Evolutionary conservation across 495 filamentous ascomycete species (phyloP).

Genomic region (Parmelia sp.): DNA sequence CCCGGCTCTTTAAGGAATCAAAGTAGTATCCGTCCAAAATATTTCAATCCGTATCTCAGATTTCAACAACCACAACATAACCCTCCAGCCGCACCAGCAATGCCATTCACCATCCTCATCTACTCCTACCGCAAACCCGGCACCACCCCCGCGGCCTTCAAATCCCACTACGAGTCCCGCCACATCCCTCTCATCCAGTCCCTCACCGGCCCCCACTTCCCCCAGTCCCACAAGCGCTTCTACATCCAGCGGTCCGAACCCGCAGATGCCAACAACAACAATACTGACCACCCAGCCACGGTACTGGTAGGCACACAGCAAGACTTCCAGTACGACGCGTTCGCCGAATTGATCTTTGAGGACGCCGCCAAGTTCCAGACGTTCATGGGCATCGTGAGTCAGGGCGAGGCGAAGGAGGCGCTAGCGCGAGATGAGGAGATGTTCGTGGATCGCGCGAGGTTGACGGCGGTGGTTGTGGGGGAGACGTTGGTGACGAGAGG

Average conservation of each 20-base stretch:
- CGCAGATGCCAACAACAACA: slow-evolving; percentile 8
- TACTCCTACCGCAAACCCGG: slow-evolving; percentile 31
- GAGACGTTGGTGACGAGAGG: too few relatives aligned
- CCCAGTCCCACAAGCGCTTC: slow-evolving; percentile 25
- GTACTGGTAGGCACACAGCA: slow-evolving; percentile 33
- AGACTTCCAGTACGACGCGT: slow-evolving; percentile 38
- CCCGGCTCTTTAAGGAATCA: too few relatives aligned
- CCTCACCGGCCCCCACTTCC: slow-evolving; percentile 30
- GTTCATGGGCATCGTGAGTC: slow-evolving; percentile 28
- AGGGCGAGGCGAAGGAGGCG: slow-evolving; percentile 23
- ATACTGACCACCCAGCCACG: slow-evolving; percentile 28
- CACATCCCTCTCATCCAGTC: slow-evolving; percentile 32
- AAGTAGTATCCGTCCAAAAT: too few relatives aligned
- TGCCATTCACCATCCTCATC: slow-evolving; percentile 11
- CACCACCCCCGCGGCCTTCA: slow-evolving; percentile 32
- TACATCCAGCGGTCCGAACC: slow-evolving; percentile 29
- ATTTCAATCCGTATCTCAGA: too few relatives aligned
- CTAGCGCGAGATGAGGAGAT: slow-evolving; percentile 29
- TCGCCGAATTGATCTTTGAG: slow-evolving; percentile 34
- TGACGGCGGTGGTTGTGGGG: slow-evolving; percentile 30
- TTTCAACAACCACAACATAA: too few relatives aligned
- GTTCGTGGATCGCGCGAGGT: slow-evolving; percentile 32
- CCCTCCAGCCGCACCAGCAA: too few relatives aligned
- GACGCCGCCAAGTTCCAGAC: slow-evolving; percentile 31
- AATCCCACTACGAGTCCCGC: slow-evolving; percentile 29